Conservation (phyloP, 306 rosid genomes). For the Medicago lupulina region DNA sequence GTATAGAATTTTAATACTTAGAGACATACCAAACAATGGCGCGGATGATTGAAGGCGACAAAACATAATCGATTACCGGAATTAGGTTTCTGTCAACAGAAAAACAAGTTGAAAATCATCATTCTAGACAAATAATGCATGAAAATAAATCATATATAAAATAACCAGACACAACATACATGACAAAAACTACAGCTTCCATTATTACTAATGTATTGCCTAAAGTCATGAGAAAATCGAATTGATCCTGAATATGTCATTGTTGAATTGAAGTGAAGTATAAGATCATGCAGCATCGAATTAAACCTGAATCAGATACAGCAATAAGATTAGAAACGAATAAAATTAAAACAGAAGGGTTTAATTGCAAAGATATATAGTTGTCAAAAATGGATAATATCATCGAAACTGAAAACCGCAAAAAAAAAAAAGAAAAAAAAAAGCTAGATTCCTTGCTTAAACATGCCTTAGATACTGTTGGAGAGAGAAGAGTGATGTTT, state of each 20-base stretch:
- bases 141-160: not conserved
- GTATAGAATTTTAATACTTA: slow-evolving; percentile 17
- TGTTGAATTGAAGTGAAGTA: slow-evolving; percentile 44
- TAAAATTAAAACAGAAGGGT: not conserved
- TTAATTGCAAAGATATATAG: not conserved
- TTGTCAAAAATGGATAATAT: not conserved
- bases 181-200: slow-evolving; percentile 47
- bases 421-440: not conserved
- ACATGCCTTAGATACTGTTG: no score
- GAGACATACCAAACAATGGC: slow-evolving; percentile 61
- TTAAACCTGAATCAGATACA: slow-evolving; percentile 38
- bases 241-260: slow-evolving; percentile 64
- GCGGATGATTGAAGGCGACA: slow-evolving; percentile 53
- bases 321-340: not conserved
- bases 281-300: slow-evolving; percentile 37
- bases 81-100: slow-evolving; percentile 45
- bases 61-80: slow-evolving; percentile 53
- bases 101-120: slow-evolving; percentile 32
- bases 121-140: not conserved
- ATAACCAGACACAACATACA: slow-evolving; percentile 49
- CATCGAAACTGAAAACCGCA: not conserved
- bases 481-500: not conserved
- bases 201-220: slow-evolving; percentile 37
- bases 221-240: slow-evolving; percentile 48
- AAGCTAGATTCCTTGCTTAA: not conserved